A percentile compares a stretch with the other conserved stretches of the same genome.
Conservation (phyloP, 441 rosid genomes). For the Populus tomentosa region DNA sequence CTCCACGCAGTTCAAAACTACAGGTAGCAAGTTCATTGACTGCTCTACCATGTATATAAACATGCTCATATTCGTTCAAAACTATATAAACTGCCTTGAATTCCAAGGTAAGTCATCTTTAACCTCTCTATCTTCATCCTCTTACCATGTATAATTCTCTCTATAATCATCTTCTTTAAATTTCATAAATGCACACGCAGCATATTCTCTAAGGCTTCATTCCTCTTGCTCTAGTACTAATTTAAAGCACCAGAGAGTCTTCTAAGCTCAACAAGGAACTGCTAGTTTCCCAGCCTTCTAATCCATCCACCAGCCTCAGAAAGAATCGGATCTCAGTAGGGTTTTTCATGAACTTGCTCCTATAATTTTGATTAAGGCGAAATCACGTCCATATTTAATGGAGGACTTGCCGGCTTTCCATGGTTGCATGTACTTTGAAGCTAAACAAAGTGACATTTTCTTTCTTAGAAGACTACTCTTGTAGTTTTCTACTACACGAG, state of each 20-base stretch:
- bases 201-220: not conserved
- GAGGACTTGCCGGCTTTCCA: not conserved
- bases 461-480: not conserved
- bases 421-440: not conserved
- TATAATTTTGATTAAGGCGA: not conserved
- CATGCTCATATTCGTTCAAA: no score
- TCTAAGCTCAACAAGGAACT: not conserved
- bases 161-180: not conserved
- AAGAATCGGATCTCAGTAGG: not conserved
- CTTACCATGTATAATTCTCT: not conserved
- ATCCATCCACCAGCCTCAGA: not conserved
- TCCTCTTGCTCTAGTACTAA: not conserved
- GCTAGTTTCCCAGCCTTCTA: not conserved
- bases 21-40: no score
- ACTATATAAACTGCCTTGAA: no score
- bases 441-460: not conserved
- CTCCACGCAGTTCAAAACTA: no score
- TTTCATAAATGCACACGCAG: not conserved
- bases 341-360: not conserved
- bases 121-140: not conserved
- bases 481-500: not conserved
- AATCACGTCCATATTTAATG: not conserved
- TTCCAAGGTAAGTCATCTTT: not conserved
- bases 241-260: not conserved
- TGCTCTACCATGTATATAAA: no score